These are phyloP conservation scores for Avena sativa DNA, from an alignment of 176 grass and related monocot genomes.

Conservation along the genomic window DNA sequence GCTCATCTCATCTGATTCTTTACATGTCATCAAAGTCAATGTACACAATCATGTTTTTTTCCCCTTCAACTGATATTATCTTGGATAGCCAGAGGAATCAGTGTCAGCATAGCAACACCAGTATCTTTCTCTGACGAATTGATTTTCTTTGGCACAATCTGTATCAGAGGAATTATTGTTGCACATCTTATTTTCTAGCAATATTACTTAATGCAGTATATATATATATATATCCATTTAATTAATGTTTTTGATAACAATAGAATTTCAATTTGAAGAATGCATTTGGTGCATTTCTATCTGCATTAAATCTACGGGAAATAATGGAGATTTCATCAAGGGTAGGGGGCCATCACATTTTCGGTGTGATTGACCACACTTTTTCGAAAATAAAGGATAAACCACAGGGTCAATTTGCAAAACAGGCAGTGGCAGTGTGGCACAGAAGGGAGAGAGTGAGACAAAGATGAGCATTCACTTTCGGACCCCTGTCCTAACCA, in stretches of 20 bases:
- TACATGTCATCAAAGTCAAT: neutral
- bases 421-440: neutral
- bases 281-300: neutral
- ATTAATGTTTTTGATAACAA: too few species aligned
- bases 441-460: neutral
- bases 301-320: neutral
- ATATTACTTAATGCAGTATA: too few species aligned
- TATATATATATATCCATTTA: neutral
- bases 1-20: neutral
- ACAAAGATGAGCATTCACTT: neutral
- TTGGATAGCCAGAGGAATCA: neutral
- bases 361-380: neutral
- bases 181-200: neutral
- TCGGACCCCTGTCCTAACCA: neutral
- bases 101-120: neutral
- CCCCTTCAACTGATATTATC: neutral
- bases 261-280: neutral
- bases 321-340: neutral
- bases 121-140: neutral
- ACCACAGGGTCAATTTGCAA: neutral
- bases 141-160: neutral
- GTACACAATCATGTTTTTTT: neutral
- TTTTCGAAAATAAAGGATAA: neutral
- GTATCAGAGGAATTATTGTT: neutral
- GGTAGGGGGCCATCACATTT: neutral